Evolutionary conservation across 2,329 filamentous ascomycete genomes (phyloP).

Genomic region (Helminthosporium solani): DNA sequence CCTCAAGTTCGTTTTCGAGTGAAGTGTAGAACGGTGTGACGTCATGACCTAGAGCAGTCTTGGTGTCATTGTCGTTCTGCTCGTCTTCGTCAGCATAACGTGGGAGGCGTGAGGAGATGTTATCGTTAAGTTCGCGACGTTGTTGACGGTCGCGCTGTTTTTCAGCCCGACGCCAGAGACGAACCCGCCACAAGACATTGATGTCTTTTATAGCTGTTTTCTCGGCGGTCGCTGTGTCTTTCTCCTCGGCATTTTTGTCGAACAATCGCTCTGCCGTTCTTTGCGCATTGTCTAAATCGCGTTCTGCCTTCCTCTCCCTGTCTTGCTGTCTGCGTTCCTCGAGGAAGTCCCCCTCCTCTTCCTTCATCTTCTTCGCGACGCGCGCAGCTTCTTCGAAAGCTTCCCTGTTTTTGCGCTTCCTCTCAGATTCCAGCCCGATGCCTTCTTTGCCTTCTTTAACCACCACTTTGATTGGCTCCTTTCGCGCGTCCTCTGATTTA

Average conservation of each 20-base stretch:
- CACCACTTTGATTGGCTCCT: conserved; percentile 73
- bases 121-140: conserved; percentile 31
- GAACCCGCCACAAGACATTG: conserved; percentile 75
- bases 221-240: conserved; percentile 21
- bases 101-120: conserved; percentile 54
- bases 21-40: conserved; percentile 51
- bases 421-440: conserved; percentile 79
- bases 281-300: conserved; percentile 74
- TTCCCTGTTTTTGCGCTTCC: conserved; percentile 67
- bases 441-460: conserved; percentile 80
- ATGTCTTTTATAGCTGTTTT: conserved; percentile 64
- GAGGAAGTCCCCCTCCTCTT: conserved; percentile 39
- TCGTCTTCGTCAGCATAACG: conserved; percentile 63
- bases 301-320: conserved; percentile 55
- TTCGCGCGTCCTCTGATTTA: conserved; percentile 53
- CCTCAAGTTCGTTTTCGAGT: conserved; percentile 68
- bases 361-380: conserved; percentile 49
- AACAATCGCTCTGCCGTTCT: conserved; percentile 78
- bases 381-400: conserved; percentile 37
- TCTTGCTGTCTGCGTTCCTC: conserved; percentile 35
- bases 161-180: conserved; percentile 69
- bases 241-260: conserved; percentile 27
- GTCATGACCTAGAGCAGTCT: conserved; percentile 64
- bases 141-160: conserved; percentile 61
- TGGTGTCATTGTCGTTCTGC: conserved; percentile 72